Conservation (phyloP, 768 basidiomycete genomes). For the Rhizopogon sp. region DNA sequence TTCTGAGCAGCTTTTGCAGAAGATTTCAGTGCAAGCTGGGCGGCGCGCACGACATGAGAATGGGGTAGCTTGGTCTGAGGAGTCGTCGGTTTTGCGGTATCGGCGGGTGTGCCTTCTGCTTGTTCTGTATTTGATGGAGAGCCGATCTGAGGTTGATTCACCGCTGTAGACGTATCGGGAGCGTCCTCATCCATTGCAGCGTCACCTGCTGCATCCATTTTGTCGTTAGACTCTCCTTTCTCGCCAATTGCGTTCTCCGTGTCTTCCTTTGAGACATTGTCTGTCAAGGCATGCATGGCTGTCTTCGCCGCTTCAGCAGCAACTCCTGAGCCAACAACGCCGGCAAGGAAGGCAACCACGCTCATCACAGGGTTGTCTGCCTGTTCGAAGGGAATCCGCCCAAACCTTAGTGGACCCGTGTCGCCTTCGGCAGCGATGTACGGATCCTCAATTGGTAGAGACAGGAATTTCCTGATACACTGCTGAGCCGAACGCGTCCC, state of each 20-base stretch:
- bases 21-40: conserved; percentile 81
- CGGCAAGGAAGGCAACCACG: conserved; percentile 95
- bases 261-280: conserved; percentile 41
- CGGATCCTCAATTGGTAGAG: conserved; percentile 93
- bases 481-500: conserved; percentile 89
- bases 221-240: conserved; percentile 17
- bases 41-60: conserved; percentile 76
- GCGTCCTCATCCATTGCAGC: conserved; percentile 28
- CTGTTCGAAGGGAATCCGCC: conserved; percentile 85
- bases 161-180: conserved; percentile 4
- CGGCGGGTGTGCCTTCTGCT: conserved; percentile 39
- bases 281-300: conserved; percentile 77
- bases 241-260: conserved; percentile 30
- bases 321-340: conserved; percentile 84
- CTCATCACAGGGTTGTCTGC: conserved; percentile 98
- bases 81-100: conserved; percentile 28
- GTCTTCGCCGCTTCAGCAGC: conserved; percentile 93
- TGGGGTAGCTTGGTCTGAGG: conserved; percentile 46
- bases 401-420: conserved; percentile 70
- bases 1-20: conserved; percentile 80
- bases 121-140: conserved; percentile 24
- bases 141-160: conserved; percentile 11
- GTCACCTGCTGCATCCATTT: conserved; percentile 39
- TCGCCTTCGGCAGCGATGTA: conserved; percentile 78
- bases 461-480: conserved; percentile 93